Evolutionary conservation across 176 grass and related monocot species (phyloP), one percentile per base, ranked within the genome.

Genomic region (Triticum dicoccoides): DNA sequence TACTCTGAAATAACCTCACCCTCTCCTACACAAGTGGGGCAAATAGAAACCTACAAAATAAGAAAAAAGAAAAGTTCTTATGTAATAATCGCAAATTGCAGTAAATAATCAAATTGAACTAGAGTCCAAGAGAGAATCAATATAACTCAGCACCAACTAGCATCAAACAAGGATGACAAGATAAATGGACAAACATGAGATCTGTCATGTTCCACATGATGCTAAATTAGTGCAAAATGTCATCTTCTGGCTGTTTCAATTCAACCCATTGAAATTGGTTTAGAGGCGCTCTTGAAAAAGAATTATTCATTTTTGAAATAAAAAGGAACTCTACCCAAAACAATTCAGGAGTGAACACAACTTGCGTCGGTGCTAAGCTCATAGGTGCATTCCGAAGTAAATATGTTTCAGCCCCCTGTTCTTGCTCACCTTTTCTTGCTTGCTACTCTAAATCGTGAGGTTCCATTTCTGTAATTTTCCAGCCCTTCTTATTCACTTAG

Each of bases 1-100:
- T 96, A 98, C 65, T 98, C 93, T 25, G 92, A 98, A 94, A 96
- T 90, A 35, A 91, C 62, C 84, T 94, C 96, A 67, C 93, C 96
- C 89, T 98, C 96, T 87, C 96, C 96, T 52, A 32, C 18, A 71
- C 88, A 95, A 80, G 91, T 90, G 79, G 96, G 96, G 88, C 96
- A 98, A 88, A 95, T 69, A 47, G 96, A 98, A 88, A 98, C 96
- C 96, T 98, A 89, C 65, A 86, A 80, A 78, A 66, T 42, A 82
- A 78, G 59, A 78, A 37, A 61, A 37, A 62, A 0, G 58, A 73
- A 18, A 76, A 77, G 27, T 51, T 86, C 59, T 84, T 83, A 86
- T 73, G 15, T 27, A 70, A 90, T 32, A 14, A 76, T 66, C 10
- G 49, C 29, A 79, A 89, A 76, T 66, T 61, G 18, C 47, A 67